Evolutionary conservation across 768 basidiomycete species (phyloP), one percentile per base, ranked within the genome.

Genomic region (Lactarius pseudohatsudake): DNA sequence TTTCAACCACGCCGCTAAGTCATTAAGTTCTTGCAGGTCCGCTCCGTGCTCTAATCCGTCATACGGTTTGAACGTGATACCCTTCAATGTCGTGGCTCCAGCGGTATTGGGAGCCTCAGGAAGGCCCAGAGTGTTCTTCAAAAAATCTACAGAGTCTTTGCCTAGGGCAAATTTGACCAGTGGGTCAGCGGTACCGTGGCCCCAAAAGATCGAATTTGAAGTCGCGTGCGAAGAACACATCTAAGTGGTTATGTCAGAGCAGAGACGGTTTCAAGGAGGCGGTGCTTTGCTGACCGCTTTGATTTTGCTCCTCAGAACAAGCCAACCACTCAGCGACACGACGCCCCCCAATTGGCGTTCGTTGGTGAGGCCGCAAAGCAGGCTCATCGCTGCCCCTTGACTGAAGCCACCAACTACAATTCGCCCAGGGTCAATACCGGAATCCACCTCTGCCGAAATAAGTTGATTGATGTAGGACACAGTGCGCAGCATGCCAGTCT

Each of bases 371-470:
- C 86, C 92, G 4, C 87, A 85, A 58, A 95, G 77, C n/a, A 94
- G 79, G 9, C 87, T 82, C 81, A 96, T 88, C 28, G 88, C 85
- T 47, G 81, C 91, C 43, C 92, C 94, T 75, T 96, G 94, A 67
- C 87, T 90, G 78, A 96, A 96, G 11, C 95, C 95, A 41, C 92
- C 94, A 28, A 98, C 76, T 38, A 96, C 83, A 72, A 96, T 90
- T 59, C 90, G 85, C 62, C 81, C 80, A 30, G 88, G 78, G 10
- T 86, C 81, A 61, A 89, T 85, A 40, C 91, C 91, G 9, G 81
- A 80, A 57, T 87, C 85, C 22, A 95, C 80, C 76, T 98, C 95
- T 2, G 82, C 80, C 15, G 84, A 80, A 72, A 98, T 87, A 69
- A 96, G 78, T 65, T 83, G 77, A 72, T 87, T 87, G 71, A 96